phyloP scores from a whole-genome alignment of 2,329 filamentous ascomycete genomes.

The Fusarium bactridioides region DNA sequence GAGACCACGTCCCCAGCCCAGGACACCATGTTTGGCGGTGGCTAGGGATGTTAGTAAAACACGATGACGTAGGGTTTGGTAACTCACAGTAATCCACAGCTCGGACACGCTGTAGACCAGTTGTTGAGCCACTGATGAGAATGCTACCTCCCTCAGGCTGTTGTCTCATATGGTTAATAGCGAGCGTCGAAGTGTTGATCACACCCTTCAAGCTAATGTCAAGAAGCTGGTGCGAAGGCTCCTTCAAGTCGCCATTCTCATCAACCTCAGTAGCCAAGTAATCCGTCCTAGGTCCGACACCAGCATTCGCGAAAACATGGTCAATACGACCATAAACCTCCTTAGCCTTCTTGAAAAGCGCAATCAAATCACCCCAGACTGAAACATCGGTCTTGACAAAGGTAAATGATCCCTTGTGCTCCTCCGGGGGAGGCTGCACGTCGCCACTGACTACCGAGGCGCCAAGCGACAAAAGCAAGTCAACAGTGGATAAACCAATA shows the following conservation, averaged over 20 bases:
- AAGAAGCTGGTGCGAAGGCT: constrained; percentile 53
- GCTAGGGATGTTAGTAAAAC: constrained; percentile 42
- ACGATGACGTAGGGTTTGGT: fast-evolving
- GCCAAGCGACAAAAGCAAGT: constrained; percentile 59
- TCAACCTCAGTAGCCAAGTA: constrained; percentile 59
- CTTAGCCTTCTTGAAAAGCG: constrained; percentile 60
- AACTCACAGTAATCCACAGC: constrained; percentile 59
- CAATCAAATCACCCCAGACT: constrained; percentile 57
- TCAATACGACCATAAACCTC: constrained; percentile 77
- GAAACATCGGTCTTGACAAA: constrained; percentile 57
- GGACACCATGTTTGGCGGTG: constrained; percentile 62
- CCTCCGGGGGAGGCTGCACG: constrained; percentile 51
- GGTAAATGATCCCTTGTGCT: constrained; percentile 38
- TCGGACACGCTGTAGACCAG: constrained; percentile 59
- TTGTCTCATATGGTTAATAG: constrained; percentile 58
- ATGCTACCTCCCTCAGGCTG: constrained; percentile 59
- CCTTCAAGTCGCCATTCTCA: constrained; percentile 56
- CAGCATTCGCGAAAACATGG: constrained; percentile 76
- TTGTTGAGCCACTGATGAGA: constrained; percentile 61
- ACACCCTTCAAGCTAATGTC: constrained; percentile 60
- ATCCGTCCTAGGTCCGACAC: constrained; percentile 55
- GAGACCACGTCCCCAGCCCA: constrained; percentile 61
- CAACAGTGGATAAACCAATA: constrained; percentile 65
- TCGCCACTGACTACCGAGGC: constrained; percentile 65
- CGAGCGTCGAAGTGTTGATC: constrained; percentile 59